Percentiles rank a stretch among this genome's conserved stretches.
Conservation (phyloP, 2,329 filamentous ascomycete species). For the Fusarium heterosporum region DNA sequence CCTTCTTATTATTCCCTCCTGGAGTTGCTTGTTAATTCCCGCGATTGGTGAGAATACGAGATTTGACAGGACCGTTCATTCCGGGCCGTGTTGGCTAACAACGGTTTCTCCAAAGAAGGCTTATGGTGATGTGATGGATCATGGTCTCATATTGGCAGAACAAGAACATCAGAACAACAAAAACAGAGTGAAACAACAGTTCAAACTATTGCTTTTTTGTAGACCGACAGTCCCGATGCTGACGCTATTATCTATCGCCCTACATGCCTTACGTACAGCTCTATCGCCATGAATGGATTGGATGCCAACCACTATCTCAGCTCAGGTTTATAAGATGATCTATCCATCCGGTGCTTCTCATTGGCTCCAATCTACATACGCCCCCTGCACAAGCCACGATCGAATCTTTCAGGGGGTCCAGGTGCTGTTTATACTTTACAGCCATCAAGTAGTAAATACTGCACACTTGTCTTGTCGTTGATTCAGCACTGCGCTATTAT, state of each 20-base stretch:
- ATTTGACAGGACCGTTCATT: background rate
- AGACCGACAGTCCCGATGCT: constrained; percentile 22
- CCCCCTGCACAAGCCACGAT: constrained; percentile 31
- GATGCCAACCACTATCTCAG: no score
- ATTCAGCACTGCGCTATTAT: background rate
- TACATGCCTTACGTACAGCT: background rate
- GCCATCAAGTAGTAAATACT: background rate
- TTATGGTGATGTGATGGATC: no score
- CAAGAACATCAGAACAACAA: background rate
- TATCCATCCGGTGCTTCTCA: background rate
- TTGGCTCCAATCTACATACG: constrained; percentile 15
- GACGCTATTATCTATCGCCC: constrained; percentile 31
- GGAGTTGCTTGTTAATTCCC: background rate
- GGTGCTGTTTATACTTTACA: background rate
- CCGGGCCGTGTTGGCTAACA: background rate
- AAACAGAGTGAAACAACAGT: background rate
- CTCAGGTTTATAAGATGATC: no score
- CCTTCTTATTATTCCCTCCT: no score
- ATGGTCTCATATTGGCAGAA: background rate
- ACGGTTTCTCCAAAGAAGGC: background rate
- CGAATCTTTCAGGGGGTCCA: constrained; percentile 1
- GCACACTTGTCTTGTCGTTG: background rate
- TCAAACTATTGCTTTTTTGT: constrained; percentile 39
- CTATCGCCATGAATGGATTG: background rate
- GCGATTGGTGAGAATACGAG: background rate